Conservation (phyloP, 169 alveolate genomes). For the Ichthyophthirius multifiliis region DNA sequence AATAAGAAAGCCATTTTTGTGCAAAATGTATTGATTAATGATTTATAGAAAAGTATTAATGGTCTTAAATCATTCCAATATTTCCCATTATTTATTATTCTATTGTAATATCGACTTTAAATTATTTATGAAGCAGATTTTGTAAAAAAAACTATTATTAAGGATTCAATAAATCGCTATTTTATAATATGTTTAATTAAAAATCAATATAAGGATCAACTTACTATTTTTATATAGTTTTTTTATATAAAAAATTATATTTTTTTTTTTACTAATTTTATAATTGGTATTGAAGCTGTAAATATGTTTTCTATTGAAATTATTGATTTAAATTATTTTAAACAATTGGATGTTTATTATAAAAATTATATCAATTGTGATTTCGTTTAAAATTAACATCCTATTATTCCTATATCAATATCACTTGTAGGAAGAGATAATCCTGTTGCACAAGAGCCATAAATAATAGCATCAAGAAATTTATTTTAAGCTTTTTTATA, state of each 20-base stretch:
- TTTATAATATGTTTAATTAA: too few species aligned
- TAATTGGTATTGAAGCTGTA: slow-evolving; percentile 13
- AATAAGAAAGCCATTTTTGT: slow-evolving; percentile 1
- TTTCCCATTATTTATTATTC: not conserved
- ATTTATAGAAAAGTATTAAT: not conserved
- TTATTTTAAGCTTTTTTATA: too few species aligned
- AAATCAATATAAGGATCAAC: not conserved
- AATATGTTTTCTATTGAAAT: not conserved
- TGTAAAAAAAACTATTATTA: too few species aligned
- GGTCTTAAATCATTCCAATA: not conserved
- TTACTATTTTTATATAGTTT: not conserved
- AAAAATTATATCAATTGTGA: not conserved
- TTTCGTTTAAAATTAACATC: not conserved
- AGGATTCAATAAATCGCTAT: too few species aligned
- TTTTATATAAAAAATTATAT: too few species aligned
- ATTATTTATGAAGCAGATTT: too few species aligned
- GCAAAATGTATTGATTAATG: too few species aligned
- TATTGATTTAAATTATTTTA: slow-evolving; percentile 3
- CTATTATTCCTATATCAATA: slow-evolving; percentile 37
- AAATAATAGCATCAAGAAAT: too few species aligned
- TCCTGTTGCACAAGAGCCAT: slow-evolving; percentile 53
- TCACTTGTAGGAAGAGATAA: slow-evolving; percentile 38
- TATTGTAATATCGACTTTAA: slow-evolving; percentile 11
- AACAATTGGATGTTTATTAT: not conserved
- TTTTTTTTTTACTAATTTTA: slow-evolving; percentile 9